A percentile compares a stretch with the other conserved stretches of the same genome.
Evolutionary conservation across 495 filamentous ascomycete genomes (phyloP).

Genomic region (Trichoderma parareesei): DNA sequence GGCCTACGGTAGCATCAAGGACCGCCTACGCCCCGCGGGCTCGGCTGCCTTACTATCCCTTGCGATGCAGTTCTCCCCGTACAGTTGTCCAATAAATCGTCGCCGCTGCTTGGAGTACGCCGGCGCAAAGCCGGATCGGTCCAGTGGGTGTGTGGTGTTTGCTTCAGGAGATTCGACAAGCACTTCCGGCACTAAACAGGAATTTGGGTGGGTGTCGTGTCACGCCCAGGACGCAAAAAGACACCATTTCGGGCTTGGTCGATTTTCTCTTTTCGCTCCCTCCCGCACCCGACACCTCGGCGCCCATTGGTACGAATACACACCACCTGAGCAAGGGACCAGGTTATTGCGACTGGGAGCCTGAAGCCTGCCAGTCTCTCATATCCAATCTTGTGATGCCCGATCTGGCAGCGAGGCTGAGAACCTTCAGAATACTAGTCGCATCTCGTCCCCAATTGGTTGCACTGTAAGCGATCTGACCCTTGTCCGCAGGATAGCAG

Average conservation of each 20-base stretch:
- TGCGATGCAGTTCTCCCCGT: neutral
- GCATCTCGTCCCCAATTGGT: no score
- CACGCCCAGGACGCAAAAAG: conserved; percentile 1
- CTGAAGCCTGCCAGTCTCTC: neutral
- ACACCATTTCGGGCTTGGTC: conserved; percentile 8
- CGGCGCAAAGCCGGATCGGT: neutral
- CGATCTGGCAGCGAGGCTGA: neutral
- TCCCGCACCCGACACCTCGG: neutral
- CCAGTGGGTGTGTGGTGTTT: neutral
- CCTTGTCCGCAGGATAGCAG: no score
- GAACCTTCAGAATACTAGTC: no score
- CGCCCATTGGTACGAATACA: neutral
- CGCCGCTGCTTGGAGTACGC: neutral
- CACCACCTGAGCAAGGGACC: neutral
- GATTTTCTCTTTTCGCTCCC: neutral
- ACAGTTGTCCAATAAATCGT: neutral
- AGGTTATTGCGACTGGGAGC: neutral
- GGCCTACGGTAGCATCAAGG: conserved; percentile 1
- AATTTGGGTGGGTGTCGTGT: neutral
- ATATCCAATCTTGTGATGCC: neutral
- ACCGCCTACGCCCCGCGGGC: neutral
- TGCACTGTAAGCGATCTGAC: no score
- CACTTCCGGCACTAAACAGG: neutral
- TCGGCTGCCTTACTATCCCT: neutral
- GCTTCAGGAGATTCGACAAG: neutral